Evolutionary conservation across 345 rosid genomes (phyloP), one percentile per base, ranked within the genome.

Genomic region (Populus deltoides): DNA sequence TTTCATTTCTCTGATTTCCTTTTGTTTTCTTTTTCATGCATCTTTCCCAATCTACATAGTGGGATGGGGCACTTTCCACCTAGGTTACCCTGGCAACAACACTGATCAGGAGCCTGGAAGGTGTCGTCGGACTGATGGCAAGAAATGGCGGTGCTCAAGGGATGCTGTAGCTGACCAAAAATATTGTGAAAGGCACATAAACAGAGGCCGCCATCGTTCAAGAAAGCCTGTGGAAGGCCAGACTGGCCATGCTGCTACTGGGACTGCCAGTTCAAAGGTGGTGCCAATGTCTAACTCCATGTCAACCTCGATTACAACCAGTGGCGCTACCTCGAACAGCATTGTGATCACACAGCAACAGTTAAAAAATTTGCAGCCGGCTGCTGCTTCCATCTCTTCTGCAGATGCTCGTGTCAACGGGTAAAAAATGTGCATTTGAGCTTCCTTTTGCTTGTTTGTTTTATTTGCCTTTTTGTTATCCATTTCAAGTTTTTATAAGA

Each of bases 141-240:
- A 92, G 88, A 92, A 92, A 86, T 92, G 97, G 97, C 87, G 91
- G 73, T 92, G 97, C 89, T 85, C 97, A 7, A 87, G 88, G 75
- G 91, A 90, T 51, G 93, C 91, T 25, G 91, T 90, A 81, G 83
- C 90, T n/a, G 92, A 90, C 77, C 94, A 90, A 72, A 92, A 92
- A 74, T 92, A 92, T 73, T 92, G 94, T 71, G 97, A 92, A 81
- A 87, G 93, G 85, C 97, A 92, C 81, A 84, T 89, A 38, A 92
- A 90, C 82, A 89, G 94, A 84, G 94, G 94, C 78, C 94, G 97
- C 78, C 90, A 92, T 75, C 97, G 92, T 89, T 85, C 97, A 90
- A 89, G 97, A 92, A 92, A 89, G 94, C 90, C 87, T 87, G 89
- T 86, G 90, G 92, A 90, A 90, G 88, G 78, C 82, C 93, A 89